Evolutionary conservation across 2,329 filamentous ascomycete genomes (phyloP).

Genomic region (Aspergillus quadricinctus): DNA sequence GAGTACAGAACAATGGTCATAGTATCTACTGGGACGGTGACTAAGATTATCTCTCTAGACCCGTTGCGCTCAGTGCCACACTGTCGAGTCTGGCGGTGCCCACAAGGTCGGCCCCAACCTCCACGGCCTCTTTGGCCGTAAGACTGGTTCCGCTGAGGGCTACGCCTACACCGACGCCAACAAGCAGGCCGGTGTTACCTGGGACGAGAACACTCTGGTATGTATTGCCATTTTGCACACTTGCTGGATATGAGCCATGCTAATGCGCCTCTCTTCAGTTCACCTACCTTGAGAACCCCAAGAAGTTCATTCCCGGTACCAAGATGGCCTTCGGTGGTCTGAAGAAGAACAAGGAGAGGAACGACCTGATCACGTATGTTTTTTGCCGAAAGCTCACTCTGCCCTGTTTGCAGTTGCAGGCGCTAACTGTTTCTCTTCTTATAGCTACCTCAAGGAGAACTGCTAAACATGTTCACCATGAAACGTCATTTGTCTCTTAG

Average conservation of each 20-base stretch:
- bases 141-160: conserved; percentile 84
- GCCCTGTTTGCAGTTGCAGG: neutral
- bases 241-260: neutral
- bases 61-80: conserved; percentile 98
- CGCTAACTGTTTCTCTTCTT: conserved; percentile 13
- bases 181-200: conserved; percentile 91
- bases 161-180: conserved; percentile 99
- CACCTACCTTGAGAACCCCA: conserved; percentile 99
- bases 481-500: conserved; percentile 16
- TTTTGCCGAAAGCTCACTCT: neutral
- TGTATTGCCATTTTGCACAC: conserved; percentile 22
- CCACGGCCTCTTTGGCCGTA: conserved; percentile 95
- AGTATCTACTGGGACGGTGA: neutral
- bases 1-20: conserved; percentile 13
- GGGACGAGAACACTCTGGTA: conserved; percentile 83
- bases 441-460: conserved; percentile 37
- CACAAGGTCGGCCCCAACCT: conserved; percentile 99
- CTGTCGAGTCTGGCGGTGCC: conserved; percentile 78
- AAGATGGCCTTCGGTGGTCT: conserved; percentile 99
- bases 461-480: conserved; percentile 28
- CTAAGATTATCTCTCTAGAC: conserved; percentile 50
- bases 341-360: conserved; percentile 99
- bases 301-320: conserved; percentile 99
- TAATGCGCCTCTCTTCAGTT: conserved; percentile 54
- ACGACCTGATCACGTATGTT: conserved; percentile 94